Base-by-base conservation (phyloP, 441 rosid species). In the Populus hybrid region DNA sequence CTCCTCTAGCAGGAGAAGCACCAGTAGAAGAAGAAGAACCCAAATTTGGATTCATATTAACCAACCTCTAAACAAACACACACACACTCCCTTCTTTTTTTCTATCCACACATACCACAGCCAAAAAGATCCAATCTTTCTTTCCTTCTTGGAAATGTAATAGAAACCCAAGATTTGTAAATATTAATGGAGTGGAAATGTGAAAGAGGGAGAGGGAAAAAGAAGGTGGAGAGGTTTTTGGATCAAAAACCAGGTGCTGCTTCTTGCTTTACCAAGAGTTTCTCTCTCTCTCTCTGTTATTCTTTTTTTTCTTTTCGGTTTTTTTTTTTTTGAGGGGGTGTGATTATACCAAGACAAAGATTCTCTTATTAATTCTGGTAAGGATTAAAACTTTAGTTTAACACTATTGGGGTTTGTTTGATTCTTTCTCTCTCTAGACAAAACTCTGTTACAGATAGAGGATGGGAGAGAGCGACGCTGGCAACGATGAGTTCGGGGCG, bases 401-500 rank as follows among this genome's bases (percentile, higher is more conserved):
- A 18, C 61, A 53, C 21, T 53, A 6, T 53, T 53, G 2, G 3
- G 21, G n/a, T 16, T 53, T 16, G n/a, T 53, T 53, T 18, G n/a
- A 16, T 53, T 53, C 61, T 53, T 53, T 53, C 21, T 53, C 61
- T 53, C 8, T 53, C n/a, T 53, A 20, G n/a, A 53, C 61, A 53
- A 16, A 18, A 53, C 21, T 53, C 61, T 53, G 61, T 53, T 53
- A 18, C n/a, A 53, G 61, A 53, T 6, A 53, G 3, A 30, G 32
- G 61, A 18, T 30, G 32, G 32, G 32, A 30, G 4, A 30, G 4
- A 30, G 32, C 6, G 21, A 28, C 26, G 70, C 72, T 75, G 78
- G 78, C 78, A 77, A 67, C 73, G 34, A 10, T 68, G 61, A 69
- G 50, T 68, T 74, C 3, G 61, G 59, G 84, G 82, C 86, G 85